phyloP scores from a whole-genome alignment of 176 grass and related monocot genomes.

The Canna indica region DNA sequence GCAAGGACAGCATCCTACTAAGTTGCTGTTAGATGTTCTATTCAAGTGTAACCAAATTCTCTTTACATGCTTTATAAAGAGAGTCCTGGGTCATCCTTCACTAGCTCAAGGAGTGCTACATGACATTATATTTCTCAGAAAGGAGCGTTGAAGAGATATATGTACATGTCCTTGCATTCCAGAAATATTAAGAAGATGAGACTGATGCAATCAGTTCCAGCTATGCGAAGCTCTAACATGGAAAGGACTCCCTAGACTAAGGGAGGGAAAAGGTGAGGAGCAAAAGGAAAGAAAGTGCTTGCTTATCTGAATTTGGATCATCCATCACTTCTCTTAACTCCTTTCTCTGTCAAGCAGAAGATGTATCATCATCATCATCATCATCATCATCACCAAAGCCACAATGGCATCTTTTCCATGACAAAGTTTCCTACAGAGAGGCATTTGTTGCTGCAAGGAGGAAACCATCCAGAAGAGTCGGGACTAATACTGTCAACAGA shows the following conservation, averaged over 20 bases:
- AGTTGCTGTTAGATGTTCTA: constrained; percentile 45
- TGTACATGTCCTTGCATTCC: neutral
- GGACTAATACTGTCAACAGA: constrained; percentile 83
- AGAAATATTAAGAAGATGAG: neutral
- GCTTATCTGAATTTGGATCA: neutral
- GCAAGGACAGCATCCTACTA: constrained; percentile 77
- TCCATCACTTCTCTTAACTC: neutral
- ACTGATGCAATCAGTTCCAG: neutral
- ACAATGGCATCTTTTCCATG: constrained; percentile 42
- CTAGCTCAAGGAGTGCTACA: neutral
- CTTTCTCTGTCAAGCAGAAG: constrained; percentile 22
- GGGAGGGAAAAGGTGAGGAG: neutral
- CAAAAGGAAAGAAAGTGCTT: neutral
- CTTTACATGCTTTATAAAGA: constrained; percentile 7
- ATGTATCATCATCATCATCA: constrained; percentile 70
- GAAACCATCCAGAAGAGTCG: constrained; percentile 49
- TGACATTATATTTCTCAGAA: neutral
- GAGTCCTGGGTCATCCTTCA: neutral
- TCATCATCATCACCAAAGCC: constrained; percentile 37
- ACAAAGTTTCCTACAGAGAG: constrained; percentile 38
- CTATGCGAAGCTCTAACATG: neutral
- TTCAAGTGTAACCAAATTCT: constrained; percentile 39
- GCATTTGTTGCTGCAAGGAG: constrained; percentile 38
- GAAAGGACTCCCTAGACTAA: neutral
- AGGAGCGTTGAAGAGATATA: neutral